phyloP scores from a whole-genome alignment of 139 green algal species.

The Coelastrella sp. region DNA sequence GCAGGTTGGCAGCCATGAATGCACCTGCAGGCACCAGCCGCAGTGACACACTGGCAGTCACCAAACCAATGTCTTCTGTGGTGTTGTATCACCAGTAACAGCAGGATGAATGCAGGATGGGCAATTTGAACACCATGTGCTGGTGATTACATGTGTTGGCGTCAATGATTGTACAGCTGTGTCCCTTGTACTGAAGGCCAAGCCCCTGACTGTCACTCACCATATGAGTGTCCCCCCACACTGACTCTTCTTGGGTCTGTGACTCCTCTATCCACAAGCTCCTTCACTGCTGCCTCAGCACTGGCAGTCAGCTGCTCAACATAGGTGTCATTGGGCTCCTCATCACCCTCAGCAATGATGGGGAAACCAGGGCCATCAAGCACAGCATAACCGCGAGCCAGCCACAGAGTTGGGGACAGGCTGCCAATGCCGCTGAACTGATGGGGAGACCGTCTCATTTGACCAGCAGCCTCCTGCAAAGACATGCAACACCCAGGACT shows the following conservation, averaged over 20 bases:
- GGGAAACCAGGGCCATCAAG: constrained; percentile 94
- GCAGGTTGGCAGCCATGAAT: constrained; percentile 93
- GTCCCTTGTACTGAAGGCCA: too few relatives aligned
- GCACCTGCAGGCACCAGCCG: too few relatives aligned
- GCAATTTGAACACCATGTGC: too few relatives aligned
- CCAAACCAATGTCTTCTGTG: too few relatives aligned
- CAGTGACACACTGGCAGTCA: too few relatives aligned
- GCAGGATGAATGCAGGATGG: too few relatives aligned
- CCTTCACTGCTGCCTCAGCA: constrained; percentile 58
- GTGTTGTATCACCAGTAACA: too few relatives aligned
- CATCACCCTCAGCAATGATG: constrained; percentile 87
- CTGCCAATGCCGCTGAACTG: constrained; percentile 90
- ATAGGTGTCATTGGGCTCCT: constrained; percentile 97
- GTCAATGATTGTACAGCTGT: not conserved
- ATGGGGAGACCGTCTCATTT: constrained; percentile 89
- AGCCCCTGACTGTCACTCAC: too few relatives aligned
- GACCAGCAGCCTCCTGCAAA: constrained; percentile 90
- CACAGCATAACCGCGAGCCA: constrained; percentile 91
- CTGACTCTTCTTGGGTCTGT: constrained; percentile 81
- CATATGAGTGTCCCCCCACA: constrained; percentile 95
- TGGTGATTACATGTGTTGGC: not conserved
- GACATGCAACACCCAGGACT: too few relatives aligned
- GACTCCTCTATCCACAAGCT: constrained; percentile 83
- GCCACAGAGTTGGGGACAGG: constrained; percentile 89
- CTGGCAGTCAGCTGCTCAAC: constrained; percentile 92